Base-by-base conservation (phyloP, 208 protist genomes). In the Angomonas deanei region DNA sequence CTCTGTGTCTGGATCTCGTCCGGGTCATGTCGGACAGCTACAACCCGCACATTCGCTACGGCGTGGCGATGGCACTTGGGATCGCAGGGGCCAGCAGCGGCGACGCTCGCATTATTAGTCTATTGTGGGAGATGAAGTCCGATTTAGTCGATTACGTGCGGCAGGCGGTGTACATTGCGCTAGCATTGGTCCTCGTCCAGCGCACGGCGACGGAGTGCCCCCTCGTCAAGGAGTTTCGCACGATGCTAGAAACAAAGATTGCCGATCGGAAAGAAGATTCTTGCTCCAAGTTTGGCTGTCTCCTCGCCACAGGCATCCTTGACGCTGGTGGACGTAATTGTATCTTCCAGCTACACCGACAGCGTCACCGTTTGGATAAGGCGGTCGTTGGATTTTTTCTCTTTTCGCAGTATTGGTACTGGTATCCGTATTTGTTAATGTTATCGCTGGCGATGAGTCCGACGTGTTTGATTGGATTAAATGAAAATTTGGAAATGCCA, bases 351-450 rank as follows among this genome's bases (percentile, higher is more conserved):
- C 72, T 99, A n/a, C 95, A 92, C 56, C 84, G 82, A 34, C 78
- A 91, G 31, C 97, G 97, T 23, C 96, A 99, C 73, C 96, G 87
- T 47, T 80, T 93, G 28, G 92, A 98, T 75, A 91, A 92, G 67
- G 85, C 96, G 6, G 97, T 99, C 15, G 96, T 98, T 0, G 98
- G 98, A 36, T 84, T 99, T 70, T 97, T 97, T 38, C 65, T 99
- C 27, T 99, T 99, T 76, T 74, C 83, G 19, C 98, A 99, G 86
- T 98, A 98, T 80, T 99, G 99, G 99, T 99, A 98, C 78, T 99
- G 99, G 98, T 98, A 97, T 78, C 98, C 99, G 27, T 97, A 99
- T 61, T 75, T 92, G 30, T 91, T 99, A 47, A 99, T 99, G 82
- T 64, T 99, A n/a, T 88, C 92, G 17, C 72, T 99, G 11, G 84